Base-by-base conservation (phyloP, 441 rosid species). In the Capsella rubella region DNA sequence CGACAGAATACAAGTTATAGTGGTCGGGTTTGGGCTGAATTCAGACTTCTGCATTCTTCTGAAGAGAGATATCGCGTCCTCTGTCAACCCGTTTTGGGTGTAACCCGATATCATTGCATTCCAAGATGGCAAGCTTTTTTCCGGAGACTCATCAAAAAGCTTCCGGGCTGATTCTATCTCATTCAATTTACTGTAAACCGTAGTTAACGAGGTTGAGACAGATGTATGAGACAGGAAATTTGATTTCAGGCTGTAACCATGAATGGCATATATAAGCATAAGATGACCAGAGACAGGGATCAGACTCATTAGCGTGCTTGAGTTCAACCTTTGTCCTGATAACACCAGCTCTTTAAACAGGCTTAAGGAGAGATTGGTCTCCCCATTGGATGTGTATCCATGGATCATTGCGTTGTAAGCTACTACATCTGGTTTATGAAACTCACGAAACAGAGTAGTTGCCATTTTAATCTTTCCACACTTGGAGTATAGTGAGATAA, bases 31-130 rank as follows among this genome's bases (percentile, higher is more conserved):
- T 59, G 92, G 93, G 73, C 62, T 72, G 42, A 88, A 76, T 37
- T 74, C 67, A 59, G 80, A 84, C 42, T 46, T 74, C 79, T 84
- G 89, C 97, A 91, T 87, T 64, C 83, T 85, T 68, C 55, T 85
- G 60, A 89, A 91, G 51, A 89, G 90, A 69, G 87, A 82, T 69
- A 91, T 84, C 0, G 93, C 93, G 2, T 64, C 72, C 60, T 89
- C 89, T 40, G 90, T 87, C 63, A 85, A 78, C 51, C 97, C 95
- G 68, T 85, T 91, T 81, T 91, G 95, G 15, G 93, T 80, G 68
- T 84, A 91, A 63, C 97, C 97, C 4, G 97, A 77, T 56, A 91
- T 87, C 90, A 91, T 88, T 63, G 97, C 89, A 77, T 88, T 91
- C 97, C 97, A 91, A 58, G 89, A 85, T 56, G 93, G 87, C 76